phyloP scores from a whole-genome alignment of 129 eudicot genomes.

The Centrapalus pauciflorus region DNA sequence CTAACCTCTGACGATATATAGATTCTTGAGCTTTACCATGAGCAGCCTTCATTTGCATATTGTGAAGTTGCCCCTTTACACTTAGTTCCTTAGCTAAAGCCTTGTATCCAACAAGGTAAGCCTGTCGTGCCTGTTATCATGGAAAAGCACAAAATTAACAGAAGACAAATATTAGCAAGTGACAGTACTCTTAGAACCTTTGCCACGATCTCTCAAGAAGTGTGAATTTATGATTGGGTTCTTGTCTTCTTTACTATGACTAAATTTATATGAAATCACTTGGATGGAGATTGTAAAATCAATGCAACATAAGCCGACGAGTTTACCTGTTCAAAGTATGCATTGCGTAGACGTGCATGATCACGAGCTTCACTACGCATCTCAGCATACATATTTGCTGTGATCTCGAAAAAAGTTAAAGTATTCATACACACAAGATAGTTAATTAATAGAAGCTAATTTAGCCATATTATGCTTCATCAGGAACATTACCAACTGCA shows the following conservation, averaged over 20 bases:
- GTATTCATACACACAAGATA: constrained; percentile 27
- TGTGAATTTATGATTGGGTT: background rate
- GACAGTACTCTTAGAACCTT: background rate
- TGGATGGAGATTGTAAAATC: background rate
- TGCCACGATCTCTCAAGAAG: background rate
- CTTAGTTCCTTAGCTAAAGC: constrained; percentile 88
- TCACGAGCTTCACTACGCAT: constrained; percentile 91
- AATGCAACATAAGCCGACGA: background rate
- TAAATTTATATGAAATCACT: background rate
- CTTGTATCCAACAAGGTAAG: constrained; percentile 81
- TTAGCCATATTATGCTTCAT: constrained; percentile 1
- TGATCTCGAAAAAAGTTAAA: constrained; percentile 49
- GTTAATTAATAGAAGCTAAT: constrained; percentile 7
- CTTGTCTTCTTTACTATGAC: background rate
- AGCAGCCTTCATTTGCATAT: constrained; percentile 91
- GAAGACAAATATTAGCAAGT: background rate
- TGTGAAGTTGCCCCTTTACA: constrained; percentile 84
- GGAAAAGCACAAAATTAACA: background rate
- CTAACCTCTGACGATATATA: constrained; percentile 79
- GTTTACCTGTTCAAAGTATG: constrained; percentile 85
- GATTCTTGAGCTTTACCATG: constrained; percentile 91
- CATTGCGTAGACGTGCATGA: constrained; percentile 76
- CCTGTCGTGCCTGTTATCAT: constrained; percentile 64
- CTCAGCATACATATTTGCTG: constrained; percentile 91
- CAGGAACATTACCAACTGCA: constrained; percentile 71